Percentiles rank a stretch among this genome's conserved stretches.
Conservation (phyloP, 441 rosid species). For the Pelargonium fulgidum region DNA sequence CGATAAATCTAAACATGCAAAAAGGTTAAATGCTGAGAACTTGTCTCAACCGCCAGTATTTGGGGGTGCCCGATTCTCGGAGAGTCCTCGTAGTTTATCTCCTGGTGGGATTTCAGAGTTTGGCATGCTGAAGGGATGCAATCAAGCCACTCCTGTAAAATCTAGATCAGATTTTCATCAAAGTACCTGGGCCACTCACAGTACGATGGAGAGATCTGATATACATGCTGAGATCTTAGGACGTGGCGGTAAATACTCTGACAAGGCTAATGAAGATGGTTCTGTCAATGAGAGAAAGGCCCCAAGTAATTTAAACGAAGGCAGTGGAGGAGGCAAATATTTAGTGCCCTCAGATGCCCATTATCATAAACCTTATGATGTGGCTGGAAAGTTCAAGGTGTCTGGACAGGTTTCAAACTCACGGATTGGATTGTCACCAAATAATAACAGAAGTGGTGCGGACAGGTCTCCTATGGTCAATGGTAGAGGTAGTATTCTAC, state of each 20-base stretch:
- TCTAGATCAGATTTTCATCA: constrained; percentile 39
- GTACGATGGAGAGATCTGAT: constrained; percentile 12
- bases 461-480: constrained; percentile 35
- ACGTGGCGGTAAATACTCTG: constrained; percentile 37
- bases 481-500: constrained; percentile 54
- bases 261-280: constrained; percentile 21
- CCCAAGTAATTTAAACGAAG: constrained; percentile 25
- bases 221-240: constrained; percentile 44
- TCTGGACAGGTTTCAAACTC: constrained; percentile 41
- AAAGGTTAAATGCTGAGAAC: constrained; percentile 56
- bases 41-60: constrained; percentile 27
- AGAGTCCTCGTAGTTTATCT: constrained; percentile 31
- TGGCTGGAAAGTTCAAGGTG: constrained; percentile 50
- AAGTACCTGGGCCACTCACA: constrained; percentile 1
- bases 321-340: constrained; percentile 50
- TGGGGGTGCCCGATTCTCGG: neutral
- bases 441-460: constrained; percentile 32
- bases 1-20: constrained; percentile 39
- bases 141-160: constrained; percentile 28
- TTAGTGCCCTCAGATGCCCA: constrained; percentile 40
- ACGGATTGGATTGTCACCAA: constrained; percentile 41
- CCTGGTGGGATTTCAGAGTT: constrained; percentile 10
- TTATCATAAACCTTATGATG: constrained; percentile 44
- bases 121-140: too few species aligned
- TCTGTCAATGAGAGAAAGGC: too few species aligned